Percentiles rank a stretch among this genome's conserved stretches.
Evolutionary conservation across 2,329 filamentous ascomycete genomes (phyloP).

Genomic region (Sarocladiaceae sp.): DNA sequence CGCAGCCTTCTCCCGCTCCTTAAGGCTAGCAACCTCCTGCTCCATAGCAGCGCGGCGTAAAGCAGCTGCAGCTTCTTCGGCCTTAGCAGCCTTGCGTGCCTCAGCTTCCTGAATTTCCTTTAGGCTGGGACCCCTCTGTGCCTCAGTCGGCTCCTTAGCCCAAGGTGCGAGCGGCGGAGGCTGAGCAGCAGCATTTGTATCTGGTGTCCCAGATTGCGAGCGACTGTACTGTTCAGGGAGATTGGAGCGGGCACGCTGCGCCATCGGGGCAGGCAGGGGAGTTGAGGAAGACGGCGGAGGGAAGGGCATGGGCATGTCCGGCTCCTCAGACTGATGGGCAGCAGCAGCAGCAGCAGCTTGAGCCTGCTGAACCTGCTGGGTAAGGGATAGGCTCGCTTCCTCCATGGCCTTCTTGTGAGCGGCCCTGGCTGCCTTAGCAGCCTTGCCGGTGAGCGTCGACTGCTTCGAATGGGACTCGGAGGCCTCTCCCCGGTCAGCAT

Average conservation of each 20-base stretch:
- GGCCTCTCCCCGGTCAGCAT: slow-evolving; percentile 18
- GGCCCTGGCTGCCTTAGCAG: slow-evolving; percentile 8
- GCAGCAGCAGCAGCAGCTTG: slow-evolving; percentile 39
- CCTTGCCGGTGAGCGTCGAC: slow-evolving; percentile 1
- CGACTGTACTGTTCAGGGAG: slow-evolving; percentile 67
- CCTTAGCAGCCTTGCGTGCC: slow-evolving; percentile 84
- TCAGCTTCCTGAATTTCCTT: slow-evolving; percentile 97
- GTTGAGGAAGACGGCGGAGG: slow-evolving; percentile 68
- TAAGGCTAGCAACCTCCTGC: slow-evolving; percentile 60
- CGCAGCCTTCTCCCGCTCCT: slow-evolving; percentile 54
- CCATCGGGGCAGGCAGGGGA: slow-evolving; percentile 80
- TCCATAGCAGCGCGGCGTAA: slow-evolving; percentile 73
- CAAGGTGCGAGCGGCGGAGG: slow-evolving; percentile 81
- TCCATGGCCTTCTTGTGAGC: slow-evolving; percentile 26
- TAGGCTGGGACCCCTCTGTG: slow-evolving; percentile 79
- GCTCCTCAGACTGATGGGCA: slow-evolving; percentile 43
- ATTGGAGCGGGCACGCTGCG: slow-evolving; percentile 77
- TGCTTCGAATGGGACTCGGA: neutral
- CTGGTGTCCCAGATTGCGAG: slow-evolving; percentile 73
- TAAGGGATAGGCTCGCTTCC: slow-evolving; percentile 55
- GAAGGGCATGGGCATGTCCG: slow-evolving; percentile 69
- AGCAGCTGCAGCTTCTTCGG: slow-evolving; percentile 73
- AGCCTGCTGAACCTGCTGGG: slow-evolving; percentile 79
- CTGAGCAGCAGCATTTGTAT: slow-evolving; percentile 31
- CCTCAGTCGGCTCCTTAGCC: slow-evolving; percentile 76